Evolutionary conservation across 2,329 filamentous ascomycete species (phyloP).

Genomic region (Hyphodiscus sp.): DNA sequence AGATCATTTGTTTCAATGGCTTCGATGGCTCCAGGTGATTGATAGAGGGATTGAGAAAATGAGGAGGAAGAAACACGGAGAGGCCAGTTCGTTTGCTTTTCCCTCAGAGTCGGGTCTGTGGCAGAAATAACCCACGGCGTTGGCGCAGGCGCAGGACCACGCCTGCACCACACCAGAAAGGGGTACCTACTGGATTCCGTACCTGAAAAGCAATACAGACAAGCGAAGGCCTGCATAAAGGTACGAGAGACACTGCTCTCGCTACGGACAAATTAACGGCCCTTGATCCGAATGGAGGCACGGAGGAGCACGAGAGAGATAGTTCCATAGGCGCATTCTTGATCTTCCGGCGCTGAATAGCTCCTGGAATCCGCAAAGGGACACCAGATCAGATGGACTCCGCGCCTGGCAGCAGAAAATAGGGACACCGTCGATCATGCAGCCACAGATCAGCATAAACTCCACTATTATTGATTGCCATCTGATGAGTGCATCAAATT

Average conservation of each 20-base stretch:
- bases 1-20: not conserved
- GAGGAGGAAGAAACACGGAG: not conserved
- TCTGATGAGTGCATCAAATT: constrained; percentile 2
- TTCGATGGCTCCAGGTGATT: no score
- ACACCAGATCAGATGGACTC: no score
- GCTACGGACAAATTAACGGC: no score
- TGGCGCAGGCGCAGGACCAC: no score
- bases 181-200: not conserved
- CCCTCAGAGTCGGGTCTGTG: not conserved
- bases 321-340: not conserved
- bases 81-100: not conserved
- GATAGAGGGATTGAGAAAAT: not conserved
- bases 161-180: not conserved
- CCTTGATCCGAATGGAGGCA: no score
- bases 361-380: not conserved
- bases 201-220: not conserved
- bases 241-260: not conserved
- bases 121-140: not conserved
- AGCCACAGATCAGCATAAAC: not conserved
- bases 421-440: not conserved
- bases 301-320: not conserved
- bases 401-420: not conserved
- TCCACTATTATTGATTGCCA: not conserved
- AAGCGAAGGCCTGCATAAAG: not conserved
- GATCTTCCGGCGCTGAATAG: not conserved